A percentile compares a stretch with the other conserved stretches of the same genome.
Evolutionary conservation across 164 flowering plant genomes (phyloP).

Genomic region (grape (Vitis vinifera)): ASM3070453v1 NC_081821.1:11005001-11005500

Average conservation of each 20-base stretch:
- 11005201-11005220: background rate
- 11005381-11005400: background rate
- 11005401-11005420: background rate
- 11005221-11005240: background rate
- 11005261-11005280: constrained; percentile 18
- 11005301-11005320: constrained; percentile 9
- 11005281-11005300: constrained; percentile 14
- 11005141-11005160: too few relatives aligned
- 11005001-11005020: too few relatives aligned
- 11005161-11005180: too few relatives aligned
- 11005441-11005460: constrained; percentile 11
- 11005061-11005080: too few relatives aligned
- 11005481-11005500: constrained; percentile 18
- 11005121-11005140: too few relatives aligned
- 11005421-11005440: constrained; percentile 17
- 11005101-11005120: too few relatives aligned
- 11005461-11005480: constrained; percentile 21
- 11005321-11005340: constrained; percentile 20
- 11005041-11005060: too few relatives aligned
- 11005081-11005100: too few relatives aligned
- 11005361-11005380: constrained; percentile 1
- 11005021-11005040: too few relatives aligned
- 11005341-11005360: constrained; percentile 5
- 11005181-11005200: background rate
- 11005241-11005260: constrained; percentile 16